phyloP scores from a whole-genome alignment of 2,329 filamentous ascomycete species.

The Aureobasidium vineae region DNA sequence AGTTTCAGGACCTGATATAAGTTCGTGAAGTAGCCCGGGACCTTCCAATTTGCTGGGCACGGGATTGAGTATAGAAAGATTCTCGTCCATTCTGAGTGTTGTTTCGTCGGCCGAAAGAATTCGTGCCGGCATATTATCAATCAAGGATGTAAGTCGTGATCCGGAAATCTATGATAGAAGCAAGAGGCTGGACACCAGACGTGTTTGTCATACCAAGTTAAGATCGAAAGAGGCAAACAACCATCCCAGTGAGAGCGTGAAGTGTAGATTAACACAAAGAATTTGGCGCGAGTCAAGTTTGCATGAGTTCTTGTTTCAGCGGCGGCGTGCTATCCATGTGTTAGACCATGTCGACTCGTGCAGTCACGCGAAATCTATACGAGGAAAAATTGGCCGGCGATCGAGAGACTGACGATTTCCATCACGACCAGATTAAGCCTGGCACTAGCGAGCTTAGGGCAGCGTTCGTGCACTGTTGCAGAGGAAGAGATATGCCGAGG shows the following conservation, averaged over 20 bases:
- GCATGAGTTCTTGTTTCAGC: not conserved
- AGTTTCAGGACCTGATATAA: conserved; percentile 54
- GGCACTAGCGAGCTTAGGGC: conserved; percentile 20
- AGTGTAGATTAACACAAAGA: not conserved
- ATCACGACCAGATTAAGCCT: conserved; percentile 18
- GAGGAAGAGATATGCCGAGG: conserved; percentile 5
- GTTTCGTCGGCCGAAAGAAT: not conserved
- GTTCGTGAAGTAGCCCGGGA: conserved; percentile 58
- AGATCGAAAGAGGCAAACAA: not conserved
- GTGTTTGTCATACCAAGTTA: not conserved
- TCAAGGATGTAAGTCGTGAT: not conserved
- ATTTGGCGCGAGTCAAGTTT: not conserved
- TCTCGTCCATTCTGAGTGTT: conserved; percentile 26
- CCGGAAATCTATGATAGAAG: not conserved
- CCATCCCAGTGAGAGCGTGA: not conserved
- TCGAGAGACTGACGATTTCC: conserved; percentile 19
- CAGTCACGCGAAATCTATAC: conserved; percentile 13
- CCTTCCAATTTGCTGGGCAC: conserved; percentile 54
- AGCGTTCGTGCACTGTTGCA: conserved; percentile 2
- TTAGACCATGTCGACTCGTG: conserved; percentile 20
- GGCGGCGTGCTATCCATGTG: not conserved
- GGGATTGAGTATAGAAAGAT: conserved; percentile 59
- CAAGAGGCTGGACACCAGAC: not conserved
- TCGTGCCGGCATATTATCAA: conserved; percentile 23
- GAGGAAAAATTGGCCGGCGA: conserved; percentile 15